Conservation (phyloP, 1,284 basidiomycete genomes). For the Cutaneotrichosporon sp. region DNA sequence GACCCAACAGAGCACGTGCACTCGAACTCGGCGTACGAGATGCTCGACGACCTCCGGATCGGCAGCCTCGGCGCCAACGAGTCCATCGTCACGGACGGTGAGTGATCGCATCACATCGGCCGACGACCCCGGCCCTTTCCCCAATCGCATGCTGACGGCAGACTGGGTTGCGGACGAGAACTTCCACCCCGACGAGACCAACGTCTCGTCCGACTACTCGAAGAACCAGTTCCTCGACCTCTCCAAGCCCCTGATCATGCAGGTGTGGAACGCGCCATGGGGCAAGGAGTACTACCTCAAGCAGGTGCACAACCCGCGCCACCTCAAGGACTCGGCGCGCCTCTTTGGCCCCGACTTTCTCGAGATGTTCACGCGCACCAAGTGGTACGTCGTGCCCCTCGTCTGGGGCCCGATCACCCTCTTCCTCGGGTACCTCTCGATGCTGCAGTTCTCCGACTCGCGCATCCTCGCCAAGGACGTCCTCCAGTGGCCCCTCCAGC, state of each 20-base stretch:
- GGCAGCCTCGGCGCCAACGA: slow-evolving; percentile 78
- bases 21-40: slow-evolving; percentile 86
- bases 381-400: slow-evolving; percentile 92
- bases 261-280: slow-evolving; percentile 46
- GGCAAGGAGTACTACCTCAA: slow-evolving; percentile 94
- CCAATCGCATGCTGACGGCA: slow-evolving; percentile 53
- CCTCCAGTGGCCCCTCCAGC: slow-evolving; percentile 32
- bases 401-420: slow-evolving; percentile 87
- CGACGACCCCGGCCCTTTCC: neutral
- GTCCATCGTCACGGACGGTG: slow-evolving; percentile 74
- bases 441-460: slow-evolving; percentile 72
- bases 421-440: slow-evolving; percentile 77
- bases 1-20: slow-evolving; percentile 87
- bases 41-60: slow-evolving; percentile 83
- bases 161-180: slow-evolving; percentile 86
- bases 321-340: slow-evolving; percentile 80
- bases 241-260: slow-evolving; percentile 66
- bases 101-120: slow-evolving; percentile 37
- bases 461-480: slow-evolving; percentile 40
- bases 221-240: slow-evolving; percentile 94
- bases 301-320: slow-evolving; percentile 95
- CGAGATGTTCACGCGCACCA: slow-evolving; percentile 85
- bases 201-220: slow-evolving; percentile 73
- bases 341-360: slow-evolving; percentile 81
- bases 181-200: slow-evolving; percentile 85